Percentiles rank a stretch among this genome's conserved stretches.
Conservation (phyloP, 2,329 filamentous ascomycete species). For the Penicillium palitans region DNA sequence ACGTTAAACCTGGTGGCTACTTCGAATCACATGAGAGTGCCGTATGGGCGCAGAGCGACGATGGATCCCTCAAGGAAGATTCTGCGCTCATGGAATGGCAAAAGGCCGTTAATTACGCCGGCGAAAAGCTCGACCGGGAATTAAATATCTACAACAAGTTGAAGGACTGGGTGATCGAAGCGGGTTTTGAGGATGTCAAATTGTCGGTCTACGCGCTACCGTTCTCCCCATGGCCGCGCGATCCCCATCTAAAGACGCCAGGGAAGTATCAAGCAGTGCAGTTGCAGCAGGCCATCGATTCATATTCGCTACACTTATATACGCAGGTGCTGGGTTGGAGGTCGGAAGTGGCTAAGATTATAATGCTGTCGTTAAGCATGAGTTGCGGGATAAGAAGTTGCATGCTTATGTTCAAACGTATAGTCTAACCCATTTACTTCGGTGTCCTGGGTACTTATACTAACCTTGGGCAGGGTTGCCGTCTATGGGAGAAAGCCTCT, state of each 20-base stretch:
- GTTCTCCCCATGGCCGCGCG: constrained; percentile 22
- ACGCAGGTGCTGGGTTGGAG: constrained; percentile 9
- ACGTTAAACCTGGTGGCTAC: no score
- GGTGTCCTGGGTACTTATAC: background rate
- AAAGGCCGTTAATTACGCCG: constrained; percentile 16
- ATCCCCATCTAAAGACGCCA: constrained; percentile 18
- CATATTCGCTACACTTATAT: constrained; percentile 21
- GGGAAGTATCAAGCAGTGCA: constrained; percentile 19
- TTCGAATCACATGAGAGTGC: no score
- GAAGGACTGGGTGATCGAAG: constrained; percentile 30
- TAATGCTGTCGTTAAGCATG: constrained; percentile 20
- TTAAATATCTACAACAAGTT: constrained; percentile 29
- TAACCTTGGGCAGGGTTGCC: constrained; percentile 16
- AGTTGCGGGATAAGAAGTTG: constrained; percentile 19
- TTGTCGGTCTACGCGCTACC: constrained; percentile 18
- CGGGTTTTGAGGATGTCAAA: constrained; percentile 21
- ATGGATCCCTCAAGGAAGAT: no score
- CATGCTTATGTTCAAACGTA: constrained; percentile 25
- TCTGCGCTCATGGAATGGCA: no score
- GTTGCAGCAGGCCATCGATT: constrained; percentile 23
- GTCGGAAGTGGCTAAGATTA: constrained; percentile 17
- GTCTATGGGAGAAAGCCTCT: background rate
- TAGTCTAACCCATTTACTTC: background rate
- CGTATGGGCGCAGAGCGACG: no score
- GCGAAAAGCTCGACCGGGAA: constrained; percentile 22